These are phyloP conservation scores for Trichoderma citrinoviride DNA, from an alignment of 2,329 filamentous ascomycete genomes.

Conservation along the genomic window DNA sequence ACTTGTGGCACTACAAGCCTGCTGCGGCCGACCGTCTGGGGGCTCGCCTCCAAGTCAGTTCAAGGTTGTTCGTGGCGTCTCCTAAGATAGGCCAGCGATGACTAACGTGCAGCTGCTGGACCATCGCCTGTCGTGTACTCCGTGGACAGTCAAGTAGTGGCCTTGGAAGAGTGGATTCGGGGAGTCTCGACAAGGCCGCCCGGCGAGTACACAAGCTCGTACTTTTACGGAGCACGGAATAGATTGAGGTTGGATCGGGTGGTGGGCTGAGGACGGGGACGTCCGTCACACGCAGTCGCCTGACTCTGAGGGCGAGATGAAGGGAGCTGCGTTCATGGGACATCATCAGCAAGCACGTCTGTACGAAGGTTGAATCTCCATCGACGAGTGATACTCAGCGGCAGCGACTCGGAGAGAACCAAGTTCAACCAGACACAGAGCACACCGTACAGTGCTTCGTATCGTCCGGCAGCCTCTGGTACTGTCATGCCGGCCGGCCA, in stretches of 20 bases:
- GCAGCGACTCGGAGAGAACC: background rate
- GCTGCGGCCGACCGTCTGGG: constrained; percentile 5
- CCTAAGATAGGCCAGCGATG: constrained; percentile 13
- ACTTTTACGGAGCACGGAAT: background rate
- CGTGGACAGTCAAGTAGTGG: no score
- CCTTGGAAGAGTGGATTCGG: background rate
- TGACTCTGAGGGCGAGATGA: constrained; percentile 2
- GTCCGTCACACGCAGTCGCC: background rate
- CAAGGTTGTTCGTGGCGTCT: constrained; percentile 4
- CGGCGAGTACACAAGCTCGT: background rate
- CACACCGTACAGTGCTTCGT: background rate
- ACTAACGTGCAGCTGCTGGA: constrained; percentile 5
- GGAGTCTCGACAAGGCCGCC: background rate
- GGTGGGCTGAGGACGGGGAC: constrained; percentile 8
- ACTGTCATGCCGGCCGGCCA: background rate
- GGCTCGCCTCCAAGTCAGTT: background rate
- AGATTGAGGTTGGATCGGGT: constrained; percentile 14
- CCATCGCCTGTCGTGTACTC: background rate
- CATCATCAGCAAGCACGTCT: background rate
- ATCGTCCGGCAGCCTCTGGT: background rate
- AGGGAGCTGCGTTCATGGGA: background rate
- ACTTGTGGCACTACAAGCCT: background rate
- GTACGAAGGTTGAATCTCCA: background rate
- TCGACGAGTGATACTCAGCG: no score
- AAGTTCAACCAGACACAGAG: background rate